Conservation (phyloP, 352 stramenopile genomes). For the Phytopythium montanum region DNA sequence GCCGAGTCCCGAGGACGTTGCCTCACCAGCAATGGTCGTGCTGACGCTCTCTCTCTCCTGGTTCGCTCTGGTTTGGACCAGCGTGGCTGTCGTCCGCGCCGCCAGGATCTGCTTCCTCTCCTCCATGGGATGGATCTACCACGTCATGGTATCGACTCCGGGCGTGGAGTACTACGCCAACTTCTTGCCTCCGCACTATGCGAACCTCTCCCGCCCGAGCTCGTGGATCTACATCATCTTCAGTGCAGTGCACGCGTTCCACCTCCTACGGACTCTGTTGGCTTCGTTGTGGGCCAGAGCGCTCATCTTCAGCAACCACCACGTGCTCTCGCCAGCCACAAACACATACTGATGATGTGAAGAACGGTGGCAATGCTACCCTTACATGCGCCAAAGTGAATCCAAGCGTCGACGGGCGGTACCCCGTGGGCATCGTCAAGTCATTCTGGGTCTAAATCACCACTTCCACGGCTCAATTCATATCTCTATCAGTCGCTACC, state of each 20-base stretch:
- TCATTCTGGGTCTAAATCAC: too few species aligned
- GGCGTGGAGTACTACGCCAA: conserved; percentile 15
- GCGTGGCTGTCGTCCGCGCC: background rate
- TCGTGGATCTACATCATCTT: conserved; percentile 4
- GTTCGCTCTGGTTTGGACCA: conserved; percentile 8
- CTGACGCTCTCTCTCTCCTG: background rate
- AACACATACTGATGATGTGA: too few species aligned
- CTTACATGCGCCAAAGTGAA: too few species aligned
- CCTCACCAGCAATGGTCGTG: conserved; percentile 1
- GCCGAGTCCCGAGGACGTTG: background rate
- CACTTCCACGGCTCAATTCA: too few species aligned
- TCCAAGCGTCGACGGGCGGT: too few species aligned
- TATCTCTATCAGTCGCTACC: too few species aligned
- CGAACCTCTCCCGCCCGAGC: background rate
- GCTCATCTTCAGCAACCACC: background rate
- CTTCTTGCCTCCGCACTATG: conserved; percentile 1
- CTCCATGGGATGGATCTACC: conserved; percentile 10
- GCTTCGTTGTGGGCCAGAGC: conserved; percentile 3
- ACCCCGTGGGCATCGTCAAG: too few species aligned
- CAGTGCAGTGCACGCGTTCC: conserved; percentile 5
- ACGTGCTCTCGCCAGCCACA: background rate
- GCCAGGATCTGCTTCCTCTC: conserved; percentile 5
- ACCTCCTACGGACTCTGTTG: conserved; percentile 5
- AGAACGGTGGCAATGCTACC: too few species aligned
- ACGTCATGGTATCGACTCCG: conserved; percentile 1